phyloP scores from a whole-genome alignment of 2,329 filamentous ascomycete species.

The Hysterium pulicare region DNA sequence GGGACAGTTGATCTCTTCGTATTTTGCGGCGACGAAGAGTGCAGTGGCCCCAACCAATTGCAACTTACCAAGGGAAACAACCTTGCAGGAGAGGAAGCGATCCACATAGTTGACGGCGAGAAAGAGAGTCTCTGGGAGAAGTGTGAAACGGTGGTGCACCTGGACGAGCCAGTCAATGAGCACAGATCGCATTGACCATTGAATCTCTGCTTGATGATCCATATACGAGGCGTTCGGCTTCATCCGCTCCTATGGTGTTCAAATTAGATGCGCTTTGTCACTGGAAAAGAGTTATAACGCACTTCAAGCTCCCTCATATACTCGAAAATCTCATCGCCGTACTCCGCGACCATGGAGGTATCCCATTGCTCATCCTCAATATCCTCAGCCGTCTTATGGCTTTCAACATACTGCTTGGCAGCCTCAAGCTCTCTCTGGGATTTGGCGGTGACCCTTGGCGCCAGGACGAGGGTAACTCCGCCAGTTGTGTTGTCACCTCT shows the following conservation, averaged over 20 bases:
- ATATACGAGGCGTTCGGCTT: conserved; percentile 91
- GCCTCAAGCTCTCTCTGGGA: conserved; percentile 69
- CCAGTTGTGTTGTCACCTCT: conserved; percentile 70
- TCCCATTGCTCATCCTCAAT: conserved; percentile 88
- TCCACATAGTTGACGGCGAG: conserved; percentile 96
- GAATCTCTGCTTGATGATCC: conserved; percentile 94
- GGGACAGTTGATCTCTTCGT: conserved; percentile 97
- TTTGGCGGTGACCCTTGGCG: conserved; percentile 68
- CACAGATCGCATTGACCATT: conserved; percentile 97
- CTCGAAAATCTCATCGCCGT: conserved; percentile 89
- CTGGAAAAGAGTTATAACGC: conserved; percentile 17
- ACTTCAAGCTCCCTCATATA: conserved; percentile 92
- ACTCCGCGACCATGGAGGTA: conserved; percentile 96
- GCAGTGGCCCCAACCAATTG: conserved; percentile 95
- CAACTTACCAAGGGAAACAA: conserved; percentile 90
- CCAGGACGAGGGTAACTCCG: conserved; percentile 62
- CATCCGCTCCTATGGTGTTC: conserved; percentile 61
- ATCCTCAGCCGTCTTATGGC: conserved; percentile 65
- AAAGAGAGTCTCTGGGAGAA: conserved; percentile 93
- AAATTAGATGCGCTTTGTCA: conserved; percentile 2
- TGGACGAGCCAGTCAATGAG: conserved; percentile 98
- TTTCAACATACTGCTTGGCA: conserved; percentile 64
- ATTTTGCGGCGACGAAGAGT: conserved; percentile 93
- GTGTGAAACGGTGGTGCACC: conserved; percentile 85
- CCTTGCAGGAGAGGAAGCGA: conserved; percentile 89